Conservation (phyloP, 2,329 filamentous ascomycete species). For the Cryphonectria parasitica region DNA sequence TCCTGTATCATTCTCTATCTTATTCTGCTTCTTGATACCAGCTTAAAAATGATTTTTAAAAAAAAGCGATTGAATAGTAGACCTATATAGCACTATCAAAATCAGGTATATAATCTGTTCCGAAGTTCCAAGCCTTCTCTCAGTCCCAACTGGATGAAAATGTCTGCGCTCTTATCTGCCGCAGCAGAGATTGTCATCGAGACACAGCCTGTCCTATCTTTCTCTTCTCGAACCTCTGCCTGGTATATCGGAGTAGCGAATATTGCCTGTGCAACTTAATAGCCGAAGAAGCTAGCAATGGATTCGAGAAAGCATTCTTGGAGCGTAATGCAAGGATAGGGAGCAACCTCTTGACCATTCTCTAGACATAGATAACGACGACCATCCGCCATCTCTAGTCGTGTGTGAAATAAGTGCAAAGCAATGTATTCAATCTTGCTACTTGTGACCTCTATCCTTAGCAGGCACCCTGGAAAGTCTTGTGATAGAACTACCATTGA, state of each 20-base stretch:
- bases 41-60: too few relatives aligned
- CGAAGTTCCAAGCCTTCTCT: background rate
- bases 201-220: background rate
- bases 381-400: conserved; percentile 10
- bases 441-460: conserved; percentile 1
- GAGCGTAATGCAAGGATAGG: background rate
- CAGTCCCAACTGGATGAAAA: background rate
- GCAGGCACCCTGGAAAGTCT: background rate
- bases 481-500: background rate
- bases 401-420: background rate
- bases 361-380: conserved; percentile 4
- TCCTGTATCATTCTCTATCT: too few relatives aligned
- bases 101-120: background rate
- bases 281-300: background rate
- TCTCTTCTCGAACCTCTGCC: background rate
- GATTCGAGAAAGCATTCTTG: too few relatives aligned
- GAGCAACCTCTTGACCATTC: conserved; percentile 9
- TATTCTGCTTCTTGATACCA: too few relatives aligned
- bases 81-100: too few relatives aligned
- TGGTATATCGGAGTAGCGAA: background rate
- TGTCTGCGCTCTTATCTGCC: background rate
- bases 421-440: background rate
- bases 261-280: background rate
- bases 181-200: background rate
- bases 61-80: too few relatives aligned